Conservation (phyloP, 352 stramenopile genomes). For the Plasmopara halstedii region DNA sequence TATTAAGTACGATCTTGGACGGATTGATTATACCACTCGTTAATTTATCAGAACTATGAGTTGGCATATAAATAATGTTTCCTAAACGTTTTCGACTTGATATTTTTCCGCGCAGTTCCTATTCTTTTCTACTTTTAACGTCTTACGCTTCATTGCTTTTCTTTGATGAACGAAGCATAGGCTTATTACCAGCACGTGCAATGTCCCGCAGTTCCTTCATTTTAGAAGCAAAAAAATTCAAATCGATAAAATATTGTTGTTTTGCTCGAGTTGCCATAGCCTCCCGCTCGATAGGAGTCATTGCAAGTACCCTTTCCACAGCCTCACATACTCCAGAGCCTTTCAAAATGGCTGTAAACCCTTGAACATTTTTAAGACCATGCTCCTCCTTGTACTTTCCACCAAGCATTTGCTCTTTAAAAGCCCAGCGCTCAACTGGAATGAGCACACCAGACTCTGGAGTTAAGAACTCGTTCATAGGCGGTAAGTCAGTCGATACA, state of each 20-base stretch:
- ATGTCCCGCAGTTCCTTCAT: conserved; percentile 43
- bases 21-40: too few species aligned
- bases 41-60: too few species aligned
- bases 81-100: too few species aligned
- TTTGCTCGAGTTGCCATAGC: conserved; percentile 22
- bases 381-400: conserved; percentile 21
- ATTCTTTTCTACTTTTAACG: too few species aligned
- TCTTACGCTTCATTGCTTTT: too few species aligned
- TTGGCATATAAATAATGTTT: too few species aligned
- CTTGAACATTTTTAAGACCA: conserved; percentile 25
- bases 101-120: too few species aligned
- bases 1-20: too few species aligned
- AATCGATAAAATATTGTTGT: conserved; percentile 58
- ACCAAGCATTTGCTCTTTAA: conserved; percentile 29
- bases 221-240: conserved; percentile 46
- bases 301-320: conserved; percentile 27
- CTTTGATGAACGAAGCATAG: too few species aligned
- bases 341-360: conserved; percentile 33
- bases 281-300: conserved; percentile 23
- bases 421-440: conserved; percentile 4
- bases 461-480: conserved; percentile 59
- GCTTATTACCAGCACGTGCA: too few species aligned
- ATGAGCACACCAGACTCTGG: conserved; percentile 34
- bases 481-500: conserved; percentile 41
- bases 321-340: conserved; percentile 30